Conservation (phyloP, 2,329 filamentous ascomycete genomes). For the Chalaropsis thielavioides region DNA sequence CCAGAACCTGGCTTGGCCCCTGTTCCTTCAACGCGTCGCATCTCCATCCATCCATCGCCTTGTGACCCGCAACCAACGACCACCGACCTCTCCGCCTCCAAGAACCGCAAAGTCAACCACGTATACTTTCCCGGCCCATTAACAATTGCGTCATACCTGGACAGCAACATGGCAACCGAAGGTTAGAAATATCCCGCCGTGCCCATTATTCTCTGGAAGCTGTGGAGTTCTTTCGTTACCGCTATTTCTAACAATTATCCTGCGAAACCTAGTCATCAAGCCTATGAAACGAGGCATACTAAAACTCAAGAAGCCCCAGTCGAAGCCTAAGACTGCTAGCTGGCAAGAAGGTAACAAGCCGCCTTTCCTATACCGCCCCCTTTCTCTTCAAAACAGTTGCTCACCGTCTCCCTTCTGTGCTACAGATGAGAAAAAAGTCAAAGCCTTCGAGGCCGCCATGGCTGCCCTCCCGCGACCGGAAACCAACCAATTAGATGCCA, state of each 20-base stretch:
- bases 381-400: not conserved
- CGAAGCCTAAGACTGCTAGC: constrained; percentile 43
- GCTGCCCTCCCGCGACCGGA: constrained; percentile 39
- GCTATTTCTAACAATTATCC: not conserved
- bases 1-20: not conserved
- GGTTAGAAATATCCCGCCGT: not conserved
- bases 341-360: constrained; percentile 56
- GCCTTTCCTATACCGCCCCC: no score
- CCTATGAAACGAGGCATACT: constrained; percentile 29
- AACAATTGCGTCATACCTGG: not conserved
- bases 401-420: constrained; percentile 24
- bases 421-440: constrained; percentile 42
- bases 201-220: not conserved
- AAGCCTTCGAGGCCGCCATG: constrained; percentile 29
- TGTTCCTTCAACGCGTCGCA: constrained; percentile 31
- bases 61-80: not conserved
- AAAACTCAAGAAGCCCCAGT: constrained; percentile 48
- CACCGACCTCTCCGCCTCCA: not conserved
- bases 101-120: not conserved
- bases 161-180: not conserved
- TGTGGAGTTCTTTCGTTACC: no score
- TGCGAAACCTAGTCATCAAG: not conserved
- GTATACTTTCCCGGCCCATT: not conserved
- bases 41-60: constrained; percentile 17
- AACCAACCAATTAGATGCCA: constrained; percentile 58